Evolutionary conservation across 2,329 filamentous ascomycete genomes (phyloP), one percentile per base, ranked within the genome.

Genomic region (Fusarium fujikuroi): DNA sequence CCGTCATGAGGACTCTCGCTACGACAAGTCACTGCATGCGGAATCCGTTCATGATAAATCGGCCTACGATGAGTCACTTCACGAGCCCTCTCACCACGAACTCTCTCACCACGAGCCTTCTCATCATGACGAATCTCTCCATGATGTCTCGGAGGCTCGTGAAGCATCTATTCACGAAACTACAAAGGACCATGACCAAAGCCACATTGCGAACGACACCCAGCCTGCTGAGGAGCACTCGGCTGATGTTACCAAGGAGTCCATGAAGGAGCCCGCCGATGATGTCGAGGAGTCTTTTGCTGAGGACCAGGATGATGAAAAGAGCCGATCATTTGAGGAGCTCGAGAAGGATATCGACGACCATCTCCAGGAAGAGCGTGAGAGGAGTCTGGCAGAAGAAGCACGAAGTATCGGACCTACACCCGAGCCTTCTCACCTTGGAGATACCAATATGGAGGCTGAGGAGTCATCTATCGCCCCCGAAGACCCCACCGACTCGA

Each of bases 281-380:
- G 49, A 65, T 25, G 12, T 25, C 30, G 54, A 44, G 14, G 53
- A 75, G 11, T 63, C 68, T 19, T 28, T 63, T 18, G 36, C 40
- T 9, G 44, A 63, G 7, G 61, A 66, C 4, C 36, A 52, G 32
- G 49, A 72, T 44, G 34, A 32, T 14, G 69, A 65, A 19, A 65
- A 69, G 52, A 71, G 54, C 15, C 60, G 43, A 30, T 74, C 73
- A 2, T 69, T 75, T 50, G 73, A 75, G 6, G 63, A 75, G 5
- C 70, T 75, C 2, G 73, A 75, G 30, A 75, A 75, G 39, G 71
- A 75, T 16, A 62, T 74, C 4, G 68, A 76, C 15, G 69, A 76
- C 12, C 68, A 76, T 25, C 71, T 76, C 9, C 52, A 68, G 19
- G 68, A 75, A 59, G 73, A 75, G n/a, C 70, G 71, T 9, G 69